Evolutionary conservation across 1,284 basidiomycete species (phyloP), one percentile per base, ranked within the genome.

Genomic region (Phaffia rhodozyma): DNA sequence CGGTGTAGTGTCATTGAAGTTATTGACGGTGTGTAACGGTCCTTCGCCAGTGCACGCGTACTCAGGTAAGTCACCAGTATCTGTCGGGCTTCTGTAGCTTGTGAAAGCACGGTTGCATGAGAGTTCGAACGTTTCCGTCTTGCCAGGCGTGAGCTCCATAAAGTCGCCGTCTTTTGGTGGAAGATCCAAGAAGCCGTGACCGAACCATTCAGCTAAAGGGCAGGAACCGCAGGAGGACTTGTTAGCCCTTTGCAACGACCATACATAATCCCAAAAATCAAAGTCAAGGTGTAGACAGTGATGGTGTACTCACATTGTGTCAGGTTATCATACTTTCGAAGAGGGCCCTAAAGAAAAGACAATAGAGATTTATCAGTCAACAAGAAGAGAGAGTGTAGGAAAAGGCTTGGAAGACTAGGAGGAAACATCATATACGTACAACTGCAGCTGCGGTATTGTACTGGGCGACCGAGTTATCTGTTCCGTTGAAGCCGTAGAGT

Each of bases 141-240:
- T 70, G 29, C 83, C 83, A 0, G 81, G 83, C 1, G 80, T 79
- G n/a, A 86, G 78, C 58, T 80, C 75, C 71, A 85, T 81, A 68
- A 84, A 73, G 69, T 83, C 81, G 18, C 78, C 78, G 0, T 74
- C 69, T 68, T 82, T 76, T 1, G 84, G 84, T 0, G 84, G 84
- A 66, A 79, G 77, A 66, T 75, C 76, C 34, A 82, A 77, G 71
- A 82, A 80, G 32, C 80, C 79, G 69, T 85, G 84, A 54, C 67
- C 70, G 56, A 69, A 71, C 70, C 69, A 70, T 61, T 68, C 27
- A 62, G 55, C 38, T 29, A 25, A 58, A 50, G 23, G 13, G 9
- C 23, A 25, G 47, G 16, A 27, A 38, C 20, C 20, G 34, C 13
- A 27, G 58, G 52, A 53, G 30, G 16, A 51, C 18, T 23, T 23